Evolutionary conservation across 2,329 filamentous ascomycete genomes (phyloP).

Genomic region (Cladophialophora carrionii): DNA sequence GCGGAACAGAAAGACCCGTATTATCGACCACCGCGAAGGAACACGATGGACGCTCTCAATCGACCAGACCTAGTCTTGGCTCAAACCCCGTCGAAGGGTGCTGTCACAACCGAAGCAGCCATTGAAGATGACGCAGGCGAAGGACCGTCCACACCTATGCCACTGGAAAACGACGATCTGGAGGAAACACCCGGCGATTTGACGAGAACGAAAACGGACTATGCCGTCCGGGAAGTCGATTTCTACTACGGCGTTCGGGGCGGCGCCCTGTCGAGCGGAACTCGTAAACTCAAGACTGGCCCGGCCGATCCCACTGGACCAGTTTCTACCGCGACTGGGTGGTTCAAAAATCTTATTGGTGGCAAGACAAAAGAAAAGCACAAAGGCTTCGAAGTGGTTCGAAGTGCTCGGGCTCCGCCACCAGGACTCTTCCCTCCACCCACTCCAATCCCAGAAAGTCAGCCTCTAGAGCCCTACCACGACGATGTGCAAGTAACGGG

Average conservation of each 20-base stretch:
- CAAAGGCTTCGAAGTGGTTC: constrained; percentile 95
- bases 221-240: constrained; percentile 86
- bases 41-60: constrained; percentile 60
- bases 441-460: constrained; percentile 50
- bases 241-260: constrained; percentile 95
- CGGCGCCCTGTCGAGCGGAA: constrained; percentile 80
- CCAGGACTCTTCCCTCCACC: constrained; percentile 61
- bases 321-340: constrained; percentile 84
- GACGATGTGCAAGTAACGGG: constrained; percentile 53
- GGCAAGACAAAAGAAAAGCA: constrained; percentile 91
- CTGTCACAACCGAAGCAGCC: constrained; percentile 47
- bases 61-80: constrained; percentile 46
- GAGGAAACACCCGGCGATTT: constrained; percentile 50
- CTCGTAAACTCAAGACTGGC: constrained; percentile 85
- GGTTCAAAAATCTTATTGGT: constrained; percentile 78
- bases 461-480: constrained; percentile 66
- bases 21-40: constrained; percentile 78
- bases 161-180: constrained; percentile 45
- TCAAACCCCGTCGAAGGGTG: constrained; percentile 49
- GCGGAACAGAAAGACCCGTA: constrained; percentile 72
- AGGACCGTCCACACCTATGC: constrained; percentile 40
- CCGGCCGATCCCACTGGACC: constrained; percentile 93
- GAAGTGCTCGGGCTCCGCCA: constrained; percentile 83
- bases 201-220: constrained; percentile 62
- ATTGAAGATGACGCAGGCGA: constrained; percentile 49